phyloP scores from a whole-genome alignment of 768 basidiomycete genomes.

The Suillus alpinus region DNA sequence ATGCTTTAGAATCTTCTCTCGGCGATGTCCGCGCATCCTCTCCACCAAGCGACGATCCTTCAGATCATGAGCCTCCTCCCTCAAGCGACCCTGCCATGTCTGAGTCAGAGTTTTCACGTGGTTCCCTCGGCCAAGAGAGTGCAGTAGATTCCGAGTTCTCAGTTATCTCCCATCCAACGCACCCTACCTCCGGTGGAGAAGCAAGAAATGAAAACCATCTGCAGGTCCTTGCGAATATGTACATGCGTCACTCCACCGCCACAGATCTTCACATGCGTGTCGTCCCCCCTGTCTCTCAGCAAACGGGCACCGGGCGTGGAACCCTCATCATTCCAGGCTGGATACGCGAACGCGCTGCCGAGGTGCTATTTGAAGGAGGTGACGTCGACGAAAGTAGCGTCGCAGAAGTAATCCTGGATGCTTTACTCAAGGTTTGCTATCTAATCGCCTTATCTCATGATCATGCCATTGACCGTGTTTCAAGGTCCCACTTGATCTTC shows the following conservation, averaged over 20 bases:
- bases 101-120: slow-evolving; percentile 64
- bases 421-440: slow-evolving; percentile 66
- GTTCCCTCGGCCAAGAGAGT: slow-evolving; percentile 48
- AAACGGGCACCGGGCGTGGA: slow-evolving; percentile 69
- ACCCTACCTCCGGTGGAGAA: slow-evolving; percentile 22
- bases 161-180: slow-evolving; percentile 43
- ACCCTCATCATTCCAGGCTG: slow-evolving; percentile 90
- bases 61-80: slow-evolving; percentile 40
- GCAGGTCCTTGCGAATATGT: slow-evolving; percentile 67
- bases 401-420: slow-evolving; percentile 77
- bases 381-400: slow-evolving; percentile 86
- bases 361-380: slow-evolving; percentile 86
- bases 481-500: slow-evolving; percentile 87
- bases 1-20: slow-evolving; percentile 41
- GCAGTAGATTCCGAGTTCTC: slow-evolving; percentile 58
- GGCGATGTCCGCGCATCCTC: slow-evolving; percentile 33
- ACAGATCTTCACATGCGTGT: slow-evolving; percentile 72
- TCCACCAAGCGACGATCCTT: slow-evolving; percentile 30
- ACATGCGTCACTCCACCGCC: slow-evolving; percentile 74
- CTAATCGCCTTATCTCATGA: not conserved
- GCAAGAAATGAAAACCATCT: slow-evolving; percentile 28
- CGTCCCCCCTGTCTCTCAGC: slow-evolving; percentile 62
- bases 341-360: slow-evolving; percentile 89
- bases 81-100: slow-evolving; percentile 60
- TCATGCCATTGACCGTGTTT: not conserved